Evolutionary conservation across 306 rosid genomes (phyloP).

Genomic region (Fagus sylvatica): DNA sequence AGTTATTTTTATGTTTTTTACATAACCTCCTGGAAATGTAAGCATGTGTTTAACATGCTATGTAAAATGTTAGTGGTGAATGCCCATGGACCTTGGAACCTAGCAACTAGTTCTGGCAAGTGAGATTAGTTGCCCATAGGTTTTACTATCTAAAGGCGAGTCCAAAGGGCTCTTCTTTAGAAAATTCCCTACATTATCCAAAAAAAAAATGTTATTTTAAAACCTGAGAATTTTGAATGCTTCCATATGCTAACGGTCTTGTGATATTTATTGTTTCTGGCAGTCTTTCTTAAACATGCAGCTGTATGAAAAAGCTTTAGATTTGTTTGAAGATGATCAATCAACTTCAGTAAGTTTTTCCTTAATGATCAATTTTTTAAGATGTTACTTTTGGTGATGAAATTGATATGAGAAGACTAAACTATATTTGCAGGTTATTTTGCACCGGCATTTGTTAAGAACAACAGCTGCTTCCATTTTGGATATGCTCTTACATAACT

Average conservation of each 20-base stretch:
- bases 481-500: conserved; percentile 63
- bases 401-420: conserved; percentile 28
- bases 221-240: not conserved
- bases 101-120: too few relatives aligned
- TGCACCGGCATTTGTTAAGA: conserved; percentile 95
- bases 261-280: conserved; percentile 33
- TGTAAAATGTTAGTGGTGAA: too few relatives aligned
- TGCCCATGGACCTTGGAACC: too few relatives aligned
- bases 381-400: conserved; percentile 24
- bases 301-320: conserved; percentile 91
- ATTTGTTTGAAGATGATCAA: conserved; percentile 92
- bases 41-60: not conserved
- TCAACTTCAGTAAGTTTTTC: conserved; percentile 73
- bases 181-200: too few relatives aligned
- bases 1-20: not conserved
- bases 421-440: conserved; percentile 65
- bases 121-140: too few relatives aligned
- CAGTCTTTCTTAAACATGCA: conserved; percentile 96
- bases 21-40: not conserved
- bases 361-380: conserved; percentile 23
- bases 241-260: conserved; percentile 12
- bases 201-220: too few relatives aligned
- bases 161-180: too few relatives aligned
- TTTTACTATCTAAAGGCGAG: too few relatives aligned
- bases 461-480: conserved; percentile 71